These are phyloP conservation scores for Beauveria australis DNA, from an alignment of 2,329 filamentous ascomycete genomes.

Conservation along the genomic window DNA sequence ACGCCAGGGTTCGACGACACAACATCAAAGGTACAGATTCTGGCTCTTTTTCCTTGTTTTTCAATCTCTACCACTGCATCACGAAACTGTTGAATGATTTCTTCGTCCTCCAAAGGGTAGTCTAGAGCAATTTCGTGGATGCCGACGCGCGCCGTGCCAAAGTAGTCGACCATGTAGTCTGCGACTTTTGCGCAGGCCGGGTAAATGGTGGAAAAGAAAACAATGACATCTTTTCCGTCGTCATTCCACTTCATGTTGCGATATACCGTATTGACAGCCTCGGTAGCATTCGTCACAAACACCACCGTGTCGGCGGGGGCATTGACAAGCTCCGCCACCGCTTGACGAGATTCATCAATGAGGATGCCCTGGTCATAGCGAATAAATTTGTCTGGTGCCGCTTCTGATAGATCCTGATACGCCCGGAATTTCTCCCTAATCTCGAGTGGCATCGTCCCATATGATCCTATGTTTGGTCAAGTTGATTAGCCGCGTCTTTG, in stretches of 20 bases:
- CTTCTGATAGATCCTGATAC: constrained; percentile 62
- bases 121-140: constrained; percentile 48
- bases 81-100: constrained; percentile 54
- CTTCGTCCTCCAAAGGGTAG: constrained; percentile 64
- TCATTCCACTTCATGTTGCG: constrained; percentile 60
- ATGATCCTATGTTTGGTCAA: constrained; percentile 51
- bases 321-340: constrained; percentile 58
- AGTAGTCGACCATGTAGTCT: constrained; percentile 62
- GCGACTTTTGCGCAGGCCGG: constrained; percentile 68
- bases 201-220: constrained; percentile 75
- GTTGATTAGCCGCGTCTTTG: not conserved
- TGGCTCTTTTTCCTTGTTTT: constrained; percentile 51
- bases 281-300: constrained; percentile 75
- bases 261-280: constrained; percentile 70
- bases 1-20: constrained; percentile 74
- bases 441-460: constrained; percentile 61
- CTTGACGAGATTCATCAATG: constrained; percentile 56
- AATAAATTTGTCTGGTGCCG: constrained; percentile 66
- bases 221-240: constrained; percentile 67
- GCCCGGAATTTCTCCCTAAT: constrained; percentile 51
- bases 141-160: constrained; percentile 30
- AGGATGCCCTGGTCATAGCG: constrained; percentile 56
- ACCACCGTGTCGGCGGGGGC: constrained; percentile 60
- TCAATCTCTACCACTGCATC: constrained; percentile 45
- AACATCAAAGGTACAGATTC: constrained; percentile 65